These are phyloP conservation scores for Ceratobasidium sp. DNA, from an alignment of 1,284 basidiomycete species.

Conservation along the genomic window DNA sequence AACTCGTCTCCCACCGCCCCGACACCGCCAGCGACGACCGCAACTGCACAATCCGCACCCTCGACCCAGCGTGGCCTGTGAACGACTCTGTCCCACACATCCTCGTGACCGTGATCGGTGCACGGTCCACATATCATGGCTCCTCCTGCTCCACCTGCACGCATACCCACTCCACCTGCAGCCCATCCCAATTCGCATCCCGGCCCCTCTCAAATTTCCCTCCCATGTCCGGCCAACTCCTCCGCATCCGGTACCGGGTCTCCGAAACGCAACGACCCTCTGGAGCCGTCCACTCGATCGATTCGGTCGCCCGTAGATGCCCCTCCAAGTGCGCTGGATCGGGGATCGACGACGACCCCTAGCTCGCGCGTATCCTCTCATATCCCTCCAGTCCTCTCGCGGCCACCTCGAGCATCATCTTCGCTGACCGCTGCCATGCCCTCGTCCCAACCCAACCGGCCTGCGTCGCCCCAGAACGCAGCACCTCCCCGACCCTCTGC, in stretches of 20 bases:
- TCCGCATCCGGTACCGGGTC: not conserved
- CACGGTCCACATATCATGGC: not conserved
- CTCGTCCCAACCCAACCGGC: not conserved
- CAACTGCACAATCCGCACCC: too few relatives aligned
- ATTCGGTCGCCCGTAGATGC: constrained; percentile 5
- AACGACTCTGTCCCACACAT: not conserved
- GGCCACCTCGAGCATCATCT: not conserved
- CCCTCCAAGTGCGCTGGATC: constrained; percentile 27
- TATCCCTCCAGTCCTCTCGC: constrained; percentile 8
- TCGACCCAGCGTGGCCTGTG: not conserved
- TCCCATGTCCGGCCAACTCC: not conserved
- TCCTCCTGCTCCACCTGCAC: too few relatives aligned
- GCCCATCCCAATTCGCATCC: constrained; percentile 10
- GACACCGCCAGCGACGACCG: too few relatives aligned
- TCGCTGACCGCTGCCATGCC: not conserved
- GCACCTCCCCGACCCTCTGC: constrained; percentile 26
- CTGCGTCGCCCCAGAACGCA: not conserved
- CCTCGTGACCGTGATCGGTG: constrained; percentile 14
- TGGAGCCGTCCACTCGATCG: constrained; percentile 26
- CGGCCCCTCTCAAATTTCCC: not conserved
- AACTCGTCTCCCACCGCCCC: constrained; percentile 13
- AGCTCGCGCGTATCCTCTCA: not conserved
- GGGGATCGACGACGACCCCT: constrained; percentile 22
- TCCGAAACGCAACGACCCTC: constrained; percentile 10
- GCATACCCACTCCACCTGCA: constrained; percentile 24